Percentiles rank a stretch among this genome's conserved stretches.
phyloP scores from a whole-genome alignment of 177 flowering plant species.

The Vitis hybrid region DNA sequence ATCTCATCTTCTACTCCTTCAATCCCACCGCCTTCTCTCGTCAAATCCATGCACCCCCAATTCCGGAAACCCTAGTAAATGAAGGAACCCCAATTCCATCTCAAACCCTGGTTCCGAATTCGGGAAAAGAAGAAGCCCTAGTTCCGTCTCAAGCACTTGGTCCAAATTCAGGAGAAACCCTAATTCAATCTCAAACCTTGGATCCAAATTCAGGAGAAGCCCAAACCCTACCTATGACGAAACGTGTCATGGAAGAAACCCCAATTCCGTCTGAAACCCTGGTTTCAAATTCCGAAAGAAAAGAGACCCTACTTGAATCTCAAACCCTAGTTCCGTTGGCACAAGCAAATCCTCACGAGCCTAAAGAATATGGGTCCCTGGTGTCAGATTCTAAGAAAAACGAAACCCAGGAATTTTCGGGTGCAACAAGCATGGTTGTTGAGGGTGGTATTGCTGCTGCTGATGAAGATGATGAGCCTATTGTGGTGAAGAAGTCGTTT shows the following conservation, averaged over 20 bases:
- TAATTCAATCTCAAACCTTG: not conserved
- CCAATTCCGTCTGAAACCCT: not conserved
- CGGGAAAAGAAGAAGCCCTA: not conserved
- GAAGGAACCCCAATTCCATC: not conserved
- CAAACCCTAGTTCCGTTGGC: not conserved
- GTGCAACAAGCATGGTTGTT: conserved; percentile 33
- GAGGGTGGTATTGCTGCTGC: conserved; percentile 13
- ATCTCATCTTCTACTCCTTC: conserved; percentile 58
- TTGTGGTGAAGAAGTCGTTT: conserved; percentile 14
- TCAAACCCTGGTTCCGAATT: not conserved
- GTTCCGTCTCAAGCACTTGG: not conserved
- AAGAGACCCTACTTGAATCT: not conserved
- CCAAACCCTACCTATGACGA: no score
- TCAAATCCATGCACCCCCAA: conserved; percentile 2
- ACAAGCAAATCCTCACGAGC: not conserved
- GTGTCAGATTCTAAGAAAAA: not conserved
- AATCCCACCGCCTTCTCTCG: conserved; percentile 22
- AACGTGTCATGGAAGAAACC: not conserved
- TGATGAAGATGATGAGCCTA: conserved; percentile 7
- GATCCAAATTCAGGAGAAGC: not conserved
- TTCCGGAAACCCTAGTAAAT: not conserved
- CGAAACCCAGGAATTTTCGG: conserved; percentile 5
- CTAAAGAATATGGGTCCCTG: not conserved
- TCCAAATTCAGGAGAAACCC: not conserved
- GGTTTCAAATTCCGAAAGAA: no score